A percentile compares a stretch with the other conserved stretches of the same genome.
Conservation (phyloP, 768 basidiomycete genomes). For the Mycena indigotica region DNA sequence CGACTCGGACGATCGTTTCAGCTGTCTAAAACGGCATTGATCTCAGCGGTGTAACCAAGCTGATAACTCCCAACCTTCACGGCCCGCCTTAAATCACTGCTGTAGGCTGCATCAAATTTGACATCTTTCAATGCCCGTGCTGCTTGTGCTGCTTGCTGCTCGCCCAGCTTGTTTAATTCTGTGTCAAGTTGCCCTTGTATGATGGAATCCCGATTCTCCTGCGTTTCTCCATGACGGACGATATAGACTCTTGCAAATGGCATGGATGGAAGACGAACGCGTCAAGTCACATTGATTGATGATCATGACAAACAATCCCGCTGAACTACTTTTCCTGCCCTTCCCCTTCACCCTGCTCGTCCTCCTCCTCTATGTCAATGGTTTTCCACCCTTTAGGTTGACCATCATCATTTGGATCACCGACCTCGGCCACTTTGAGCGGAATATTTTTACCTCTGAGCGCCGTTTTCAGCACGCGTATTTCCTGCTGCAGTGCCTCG, state of each 20-base stretch:
- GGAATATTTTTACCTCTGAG: background rate
- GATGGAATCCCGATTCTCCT: constrained; percentile 60
- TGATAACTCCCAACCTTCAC: constrained; percentile 51
- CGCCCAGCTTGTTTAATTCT: constrained; percentile 61
- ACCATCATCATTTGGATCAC: background rate
- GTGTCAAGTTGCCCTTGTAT: constrained; percentile 81
- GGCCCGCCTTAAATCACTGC: constrained; percentile 75
- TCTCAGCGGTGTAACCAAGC: background rate
- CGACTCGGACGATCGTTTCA: constrained; percentile 57
- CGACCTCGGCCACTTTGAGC: background rate
- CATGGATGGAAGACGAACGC: background rate
- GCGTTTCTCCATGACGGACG: constrained; percentile 80
- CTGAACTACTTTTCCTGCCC: too few relatives aligned
- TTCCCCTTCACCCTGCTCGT: background rate
- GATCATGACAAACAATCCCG: too few relatives aligned
- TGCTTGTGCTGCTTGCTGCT: constrained; percentile 58
- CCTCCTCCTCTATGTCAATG: background rate
- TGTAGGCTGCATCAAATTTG: constrained; percentile 60
- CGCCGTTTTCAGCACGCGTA: background rate
- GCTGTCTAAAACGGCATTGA: constrained; percentile 69
- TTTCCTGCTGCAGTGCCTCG: background rate
- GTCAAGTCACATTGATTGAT: background rate
- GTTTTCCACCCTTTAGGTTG: background rate
- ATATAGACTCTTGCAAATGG: constrained; percentile 54
- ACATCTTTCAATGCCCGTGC: constrained; percentile 56